Percentiles rank a stretch among this genome's conserved stretches.
phyloP scores from a whole-genome alignment of 768 basidiomycete species.

The Kwoniella pini region DNA sequence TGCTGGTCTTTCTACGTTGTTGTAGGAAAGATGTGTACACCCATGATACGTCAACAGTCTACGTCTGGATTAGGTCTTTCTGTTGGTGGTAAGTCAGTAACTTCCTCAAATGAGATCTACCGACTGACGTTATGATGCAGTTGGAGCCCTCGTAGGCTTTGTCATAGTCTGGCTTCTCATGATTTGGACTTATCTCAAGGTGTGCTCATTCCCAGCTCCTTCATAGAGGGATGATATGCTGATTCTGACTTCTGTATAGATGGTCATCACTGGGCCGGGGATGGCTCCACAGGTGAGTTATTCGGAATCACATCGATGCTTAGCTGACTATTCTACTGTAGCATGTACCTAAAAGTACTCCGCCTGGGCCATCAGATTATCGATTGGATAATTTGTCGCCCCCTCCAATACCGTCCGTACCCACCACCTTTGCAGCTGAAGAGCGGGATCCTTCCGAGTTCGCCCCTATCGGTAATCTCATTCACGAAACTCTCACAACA shows the following conservation, averaged over 20 bases:
- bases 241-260: slow-evolving; percentile 10
- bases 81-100: slow-evolving; percentile 66
- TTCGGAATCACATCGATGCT: background rate
- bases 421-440: background rate
- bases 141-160: slow-evolving; percentile 68
- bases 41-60: slow-evolving; percentile 63
- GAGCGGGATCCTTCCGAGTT: slow-evolving; percentile 35
- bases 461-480: slow-evolving; percentile 31
- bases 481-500: slow-evolving; percentile 3
- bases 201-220: slow-evolving; percentile 51
- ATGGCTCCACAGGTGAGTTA: slow-evolving; percentile 32
- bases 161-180: slow-evolving; percentile 67
- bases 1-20: slow-evolving; percentile 76
- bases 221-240: background rate
- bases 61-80: slow-evolving; percentile 60
- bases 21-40: slow-evolving; percentile 68
- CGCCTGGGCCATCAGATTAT: background rate
- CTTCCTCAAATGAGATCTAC: no score
- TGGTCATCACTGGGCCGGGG: slow-evolving; percentile 36
- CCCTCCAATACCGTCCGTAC: no score
- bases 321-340: slow-evolving; percentile 1
- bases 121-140: no score
- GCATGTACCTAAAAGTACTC: slow-evolving; percentile 1
- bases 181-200: slow-evolving; percentile 77
- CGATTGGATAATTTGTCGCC: background rate